Base-by-base conservation (phyloP, 306 rosid genomes). In the Quercus mongolica region DNA sequence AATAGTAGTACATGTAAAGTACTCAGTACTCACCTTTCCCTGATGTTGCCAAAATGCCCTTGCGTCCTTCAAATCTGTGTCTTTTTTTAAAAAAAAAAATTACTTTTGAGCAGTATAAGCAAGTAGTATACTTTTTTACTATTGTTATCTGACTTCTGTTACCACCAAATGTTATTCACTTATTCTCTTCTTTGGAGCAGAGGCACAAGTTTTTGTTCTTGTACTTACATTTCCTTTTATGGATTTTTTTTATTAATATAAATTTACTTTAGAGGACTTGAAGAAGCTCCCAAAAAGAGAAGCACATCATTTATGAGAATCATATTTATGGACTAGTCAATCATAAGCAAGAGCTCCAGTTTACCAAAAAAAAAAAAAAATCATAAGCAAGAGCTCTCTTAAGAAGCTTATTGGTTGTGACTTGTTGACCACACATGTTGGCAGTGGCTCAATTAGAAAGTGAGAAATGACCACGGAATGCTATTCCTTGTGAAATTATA, bases 391-490 rank as follows among this genome's bases (percentile, higher is more conserved):
- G 78, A 58, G 70, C 77, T 68, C 73, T 81, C 65, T 52, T 82
- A 71, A 70, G 75, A 72, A 9, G 51, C 56, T 77, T 63, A 31
- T 61, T 78, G 76, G 71, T 56, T 79, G 73, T 71, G 81, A 77
- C 56, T 81, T 56, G 83, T 84, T 90, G 86, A 83, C 86, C 87
- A 89, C 74, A 80, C 71, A 86, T 71, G 83, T 83, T 83, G 77
- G 78, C 81, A 71, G 74, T 85, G 89, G 91, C 86, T 84, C 81
- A 82, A 82, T 81, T 83, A 81, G 77, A 91, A 89, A 91, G 94
- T 80, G 76, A 87, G 97, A 91, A 94, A 94, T 92, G 95, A 92
- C 97, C 95, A 90, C 97, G 94, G 99, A 94, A 94, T 92, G 95
- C 70, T 83, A 94, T 94, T 94, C 99, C 86, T 77, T 75, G 81